These are phyloP conservation scores for Geotrichum reessii DNA, from an alignment of 1,139 yeast genomes.

Conservation along the genomic window DNA sequence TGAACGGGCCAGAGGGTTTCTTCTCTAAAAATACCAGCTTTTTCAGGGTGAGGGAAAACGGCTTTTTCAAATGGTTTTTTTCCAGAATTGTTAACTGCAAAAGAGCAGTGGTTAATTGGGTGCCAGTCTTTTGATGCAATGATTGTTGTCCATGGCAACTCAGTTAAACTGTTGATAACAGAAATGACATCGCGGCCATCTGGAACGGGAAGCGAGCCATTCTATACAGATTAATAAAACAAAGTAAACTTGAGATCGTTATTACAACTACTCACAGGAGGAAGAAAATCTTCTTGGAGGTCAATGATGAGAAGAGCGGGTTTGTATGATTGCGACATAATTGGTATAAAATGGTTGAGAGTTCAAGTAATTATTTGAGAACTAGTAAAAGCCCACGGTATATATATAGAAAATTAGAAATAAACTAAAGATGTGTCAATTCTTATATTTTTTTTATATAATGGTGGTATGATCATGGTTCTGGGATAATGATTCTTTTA, in stretches of 20 bases:
- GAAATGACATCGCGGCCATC: constrained; percentile 59
- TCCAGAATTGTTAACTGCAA: constrained; percentile 60
- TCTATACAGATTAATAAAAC: constrained; percentile 18
- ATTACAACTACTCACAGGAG: constrained; percentile 40
- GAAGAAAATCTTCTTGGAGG: constrained; percentile 79
- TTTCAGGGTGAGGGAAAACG: constrained; percentile 46
- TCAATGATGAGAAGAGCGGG: constrained; percentile 70
- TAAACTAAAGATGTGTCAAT: too few species aligned
- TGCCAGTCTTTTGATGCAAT: constrained; percentile 90
- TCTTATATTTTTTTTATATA: too few species aligned
- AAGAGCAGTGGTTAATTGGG: constrained; percentile 69
- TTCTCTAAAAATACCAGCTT: constrained; percentile 23
- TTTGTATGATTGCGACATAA: constrained; percentile 19
- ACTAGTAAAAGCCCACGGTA: too few species aligned
- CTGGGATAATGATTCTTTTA: too few species aligned
- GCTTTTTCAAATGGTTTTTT: constrained; percentile 50
- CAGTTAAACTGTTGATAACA: constrained; percentile 42
- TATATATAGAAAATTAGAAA: too few species aligned
- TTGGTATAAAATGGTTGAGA: not conserved
- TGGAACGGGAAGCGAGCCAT: constrained; percentile 69
- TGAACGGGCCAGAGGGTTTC: constrained; percentile 87
- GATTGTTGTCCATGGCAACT: constrained; percentile 53
- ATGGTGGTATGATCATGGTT: too few species aligned
- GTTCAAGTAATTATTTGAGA: too few species aligned
- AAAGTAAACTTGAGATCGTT: not conserved